Evolutionary conservation across 495 filamentous ascomycete genomes (phyloP).

Genomic region (Xylaria castorea): DNA sequence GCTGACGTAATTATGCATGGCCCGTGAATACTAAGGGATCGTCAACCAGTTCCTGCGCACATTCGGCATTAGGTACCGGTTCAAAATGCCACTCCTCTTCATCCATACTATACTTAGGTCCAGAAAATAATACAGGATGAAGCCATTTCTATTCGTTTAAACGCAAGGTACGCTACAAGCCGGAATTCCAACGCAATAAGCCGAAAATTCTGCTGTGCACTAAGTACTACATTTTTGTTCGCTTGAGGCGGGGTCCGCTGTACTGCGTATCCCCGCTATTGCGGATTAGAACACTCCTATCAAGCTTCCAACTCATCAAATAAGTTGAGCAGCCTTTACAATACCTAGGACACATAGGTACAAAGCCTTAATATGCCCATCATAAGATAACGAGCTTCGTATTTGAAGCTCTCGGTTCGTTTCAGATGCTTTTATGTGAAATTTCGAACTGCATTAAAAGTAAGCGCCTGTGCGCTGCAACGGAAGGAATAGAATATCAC

Average conservation of each 20-base stretch:
- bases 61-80: background rate
- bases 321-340: background rate
- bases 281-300: background rate
- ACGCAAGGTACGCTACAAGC: background rate
- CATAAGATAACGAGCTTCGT: background rate
- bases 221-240: background rate
- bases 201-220: background rate
- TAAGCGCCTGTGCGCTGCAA: background rate
- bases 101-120: background rate
- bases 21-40: background rate
- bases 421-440: background rate
- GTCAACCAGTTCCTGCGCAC: constrained; percentile 2
- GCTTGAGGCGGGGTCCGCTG: background rate
- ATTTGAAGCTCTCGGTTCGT: background rate
- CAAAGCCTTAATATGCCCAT: background rate
- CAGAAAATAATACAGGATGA: background rate
- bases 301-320: background rate
- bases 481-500: background rate
- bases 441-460: background rate
- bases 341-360: background rate
- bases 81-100: background rate
- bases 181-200: background rate
- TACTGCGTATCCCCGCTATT: background rate
- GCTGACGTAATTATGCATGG: constrained; percentile 29
- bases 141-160: background rate